phyloP scores from a whole-genome alignment of 805 yeast species.

The Candida schatavii region DNA sequence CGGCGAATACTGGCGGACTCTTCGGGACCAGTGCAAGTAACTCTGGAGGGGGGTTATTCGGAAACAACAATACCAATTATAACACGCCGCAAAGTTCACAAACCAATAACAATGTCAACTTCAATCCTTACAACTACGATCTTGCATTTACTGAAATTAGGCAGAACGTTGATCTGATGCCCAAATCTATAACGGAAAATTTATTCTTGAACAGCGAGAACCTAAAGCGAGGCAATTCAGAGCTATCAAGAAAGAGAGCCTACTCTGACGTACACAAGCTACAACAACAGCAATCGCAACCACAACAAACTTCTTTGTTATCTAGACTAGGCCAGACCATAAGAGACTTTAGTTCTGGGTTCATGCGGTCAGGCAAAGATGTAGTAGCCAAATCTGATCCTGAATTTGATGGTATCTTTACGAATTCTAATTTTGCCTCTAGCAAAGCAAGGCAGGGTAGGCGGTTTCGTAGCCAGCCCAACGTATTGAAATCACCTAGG shows the following conservation, averaged over 20 bases:
- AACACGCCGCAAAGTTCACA: neutral
- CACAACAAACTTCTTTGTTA: conserved; percentile 20
- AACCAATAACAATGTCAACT: neutral
- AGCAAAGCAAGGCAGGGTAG: neutral
- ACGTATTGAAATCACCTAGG: neutral
- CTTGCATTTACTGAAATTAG: conserved; percentile 19
- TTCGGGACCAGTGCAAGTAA: conserved; percentile 10
- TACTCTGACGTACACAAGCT: conserved; percentile 10
- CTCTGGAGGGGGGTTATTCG: conserved; percentile 15
- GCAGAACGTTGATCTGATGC: conserved; percentile 23
- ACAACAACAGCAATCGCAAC: conserved; percentile 3
- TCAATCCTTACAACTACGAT: conserved; percentile 30
- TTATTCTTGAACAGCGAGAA: conserved; percentile 15
- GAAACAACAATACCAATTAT: conserved; percentile 9
- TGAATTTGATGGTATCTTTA: conserved; percentile 29
- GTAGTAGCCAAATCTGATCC: conserved; percentile 1
- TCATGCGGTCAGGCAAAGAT: conserved; percentile 7
- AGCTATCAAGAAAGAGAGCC: conserved; percentile 15
- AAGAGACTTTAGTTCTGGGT: conserved; percentile 22
- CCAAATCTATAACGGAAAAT: conserved; percentile 30
- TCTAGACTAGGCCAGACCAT: conserved; percentile 34
- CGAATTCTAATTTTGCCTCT: conserved; percentile 15
- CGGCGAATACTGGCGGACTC: conserved; percentile 11
- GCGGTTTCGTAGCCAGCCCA: neutral
- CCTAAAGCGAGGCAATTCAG: neutral